Conservation (phyloP, 768 basidiomycete species). For the Amanita fuliginea region DNA sequence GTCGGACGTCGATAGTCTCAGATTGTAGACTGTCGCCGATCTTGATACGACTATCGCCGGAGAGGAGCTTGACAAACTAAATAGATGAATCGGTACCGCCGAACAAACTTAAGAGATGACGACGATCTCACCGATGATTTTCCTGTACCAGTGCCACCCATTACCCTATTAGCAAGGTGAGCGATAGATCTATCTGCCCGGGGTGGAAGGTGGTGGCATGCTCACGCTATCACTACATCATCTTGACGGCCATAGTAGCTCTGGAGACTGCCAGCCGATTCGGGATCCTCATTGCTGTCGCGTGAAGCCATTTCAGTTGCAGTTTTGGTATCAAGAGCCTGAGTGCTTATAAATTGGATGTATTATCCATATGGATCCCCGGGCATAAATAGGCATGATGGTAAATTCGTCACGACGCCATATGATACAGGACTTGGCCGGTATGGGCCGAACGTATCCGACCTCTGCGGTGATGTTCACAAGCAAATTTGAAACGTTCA, state of each 20-base stretch:
- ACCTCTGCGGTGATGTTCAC: too few species aligned
- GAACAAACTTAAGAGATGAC: not conserved
- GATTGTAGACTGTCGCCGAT: not conserved
- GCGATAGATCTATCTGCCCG: not conserved
- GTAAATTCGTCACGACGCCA: too few species aligned
- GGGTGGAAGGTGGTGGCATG: not conserved
- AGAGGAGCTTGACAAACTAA: not conserved
- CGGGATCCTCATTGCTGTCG: too few species aligned
- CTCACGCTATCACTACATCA: not conserved
- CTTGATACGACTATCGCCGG: not conserved
- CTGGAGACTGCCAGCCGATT: too few species aligned
- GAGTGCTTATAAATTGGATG: too few species aligned
- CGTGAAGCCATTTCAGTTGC: too few species aligned
- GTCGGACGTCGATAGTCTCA: not conserved
- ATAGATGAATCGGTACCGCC: not conserved
- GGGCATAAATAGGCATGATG: too few species aligned
- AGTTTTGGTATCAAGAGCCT: too few species aligned
- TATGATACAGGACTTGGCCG: too few species aligned
- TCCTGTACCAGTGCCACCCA: not conserved
- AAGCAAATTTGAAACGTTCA: too few species aligned
- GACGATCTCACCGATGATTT: not conserved
- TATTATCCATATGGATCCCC: too few species aligned
- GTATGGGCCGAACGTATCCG: too few species aligned
- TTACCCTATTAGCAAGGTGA: not conserved
- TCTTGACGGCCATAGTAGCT: not conserved